A percentile compares a stretch with the other conserved stretches of the same genome.
phyloP scores from a whole-genome alignment of 2,329 filamentous ascomycete genomes.

The Didymella glomerata region DNA sequence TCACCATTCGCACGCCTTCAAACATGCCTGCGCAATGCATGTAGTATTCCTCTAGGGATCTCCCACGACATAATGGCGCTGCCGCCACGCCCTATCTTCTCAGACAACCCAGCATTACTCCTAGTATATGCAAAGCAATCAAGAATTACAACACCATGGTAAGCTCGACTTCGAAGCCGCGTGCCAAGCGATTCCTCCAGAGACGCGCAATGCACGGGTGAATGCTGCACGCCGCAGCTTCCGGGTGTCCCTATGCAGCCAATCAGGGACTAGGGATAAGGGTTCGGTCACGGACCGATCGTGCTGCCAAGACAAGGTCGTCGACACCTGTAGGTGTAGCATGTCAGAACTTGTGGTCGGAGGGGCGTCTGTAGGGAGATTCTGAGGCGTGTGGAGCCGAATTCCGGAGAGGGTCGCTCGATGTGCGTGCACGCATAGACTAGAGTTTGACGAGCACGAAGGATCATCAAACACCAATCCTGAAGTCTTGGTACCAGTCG shows the following conservation, averaged over 20 bases:
- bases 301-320: slow-evolving; percentile 8
- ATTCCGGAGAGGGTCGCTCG: not conserved
- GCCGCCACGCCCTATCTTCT: too few relatives aligned
- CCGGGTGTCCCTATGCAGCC: slow-evolving; percentile 1
- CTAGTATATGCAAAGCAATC: not conserved
- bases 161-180: not conserved
- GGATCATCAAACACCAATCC: slow-evolving; percentile 17
- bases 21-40: too few relatives aligned
- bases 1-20: too few relatives aligned
- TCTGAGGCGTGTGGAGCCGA: not conserved
- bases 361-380: not conserved
- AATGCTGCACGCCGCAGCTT: slow-evolving; percentile 7
- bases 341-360: not conserved
- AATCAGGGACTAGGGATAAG: slow-evolving; percentile 15
- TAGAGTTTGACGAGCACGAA: slow-evolving; percentile 2
- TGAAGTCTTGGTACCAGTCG: slow-evolving; percentile 6
- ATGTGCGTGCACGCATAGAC: slow-evolving; percentile 1
- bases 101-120: not conserved
- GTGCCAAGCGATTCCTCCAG: slow-evolving; percentile 2
- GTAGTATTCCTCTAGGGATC: too few relatives aligned
- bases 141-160: not conserved
- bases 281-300: slow-evolving; percentile 1
- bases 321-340: not conserved
- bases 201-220: slow-evolving; percentile 15
- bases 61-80: too few relatives aligned